A percentile compares a stretch with the other conserved stretches of the same genome.
phyloP scores from a whole-genome alignment of 257 asterid genomes.

The Salvia splendens region DNA sequence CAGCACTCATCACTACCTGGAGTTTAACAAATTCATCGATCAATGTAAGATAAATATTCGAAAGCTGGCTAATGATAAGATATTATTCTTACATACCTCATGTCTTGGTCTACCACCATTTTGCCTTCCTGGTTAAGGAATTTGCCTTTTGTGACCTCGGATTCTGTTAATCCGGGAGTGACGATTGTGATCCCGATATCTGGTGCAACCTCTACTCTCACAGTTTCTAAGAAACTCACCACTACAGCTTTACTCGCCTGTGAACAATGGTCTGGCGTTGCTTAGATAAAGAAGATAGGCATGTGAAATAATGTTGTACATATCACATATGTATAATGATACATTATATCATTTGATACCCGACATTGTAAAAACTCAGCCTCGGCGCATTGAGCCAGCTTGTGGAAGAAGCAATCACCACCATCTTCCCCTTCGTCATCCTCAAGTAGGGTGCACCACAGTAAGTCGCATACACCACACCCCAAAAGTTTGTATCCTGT shows the following conservation, averaged over 20 bases:
- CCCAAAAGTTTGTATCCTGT: conserved; percentile 87
- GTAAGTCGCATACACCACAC: conserved; percentile 57
- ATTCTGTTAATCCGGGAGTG: conserved; percentile 70
- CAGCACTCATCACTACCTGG: conserved; percentile 49
- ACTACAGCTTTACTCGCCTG: conserved; percentile 94
- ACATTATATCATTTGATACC: conserved; percentile 1
- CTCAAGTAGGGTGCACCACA: conserved; percentile 62
- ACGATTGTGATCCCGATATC: conserved; percentile 60
- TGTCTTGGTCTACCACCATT: conserved; percentile 49
- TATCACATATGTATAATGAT: no score
- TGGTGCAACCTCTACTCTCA: conserved; percentile 59
- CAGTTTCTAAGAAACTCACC: conserved; percentile 66
- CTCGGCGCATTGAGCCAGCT: conserved; percentile 85
- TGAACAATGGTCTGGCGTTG: neutral
- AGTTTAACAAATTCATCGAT: neutral
- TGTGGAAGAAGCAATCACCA: conserved; percentile 65
- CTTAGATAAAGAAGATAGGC: neutral
- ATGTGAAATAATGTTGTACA: neutral
- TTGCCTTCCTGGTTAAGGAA: conserved; percentile 48
- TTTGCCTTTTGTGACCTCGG: conserved; percentile 72
- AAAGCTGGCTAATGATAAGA: no score
- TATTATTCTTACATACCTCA: conserved; percentile 58
- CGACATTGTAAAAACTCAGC: conserved; percentile 63
- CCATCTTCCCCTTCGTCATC: conserved; percentile 56
- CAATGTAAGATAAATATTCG: neutral